phyloP scores from a whole-genome alignment of 768 basidiomycete genomes.

The Naganishia antarctica region DNA sequence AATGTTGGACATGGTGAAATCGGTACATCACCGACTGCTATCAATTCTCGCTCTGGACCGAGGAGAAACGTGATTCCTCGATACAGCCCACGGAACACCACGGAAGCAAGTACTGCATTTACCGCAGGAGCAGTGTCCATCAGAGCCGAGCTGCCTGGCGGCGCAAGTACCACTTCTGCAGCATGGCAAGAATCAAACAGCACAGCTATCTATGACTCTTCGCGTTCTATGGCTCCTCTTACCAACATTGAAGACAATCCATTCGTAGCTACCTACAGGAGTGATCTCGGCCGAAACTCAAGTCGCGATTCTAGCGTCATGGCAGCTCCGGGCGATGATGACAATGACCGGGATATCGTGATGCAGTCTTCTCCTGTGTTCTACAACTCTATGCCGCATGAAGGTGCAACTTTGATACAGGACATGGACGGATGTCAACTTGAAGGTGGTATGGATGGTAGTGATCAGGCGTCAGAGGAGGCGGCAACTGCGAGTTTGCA shows the following conservation, averaged over 20 bases:
- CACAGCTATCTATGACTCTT: background rate
- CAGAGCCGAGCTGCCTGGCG: background rate
- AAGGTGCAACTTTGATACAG: background rate
- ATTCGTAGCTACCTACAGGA: background rate
- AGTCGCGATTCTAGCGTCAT: background rate
- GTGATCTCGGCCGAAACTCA: background rate
- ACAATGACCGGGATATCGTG: background rate
- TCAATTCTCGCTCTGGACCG: background rate
- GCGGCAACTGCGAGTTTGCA: too few species aligned
- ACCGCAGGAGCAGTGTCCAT: background rate
- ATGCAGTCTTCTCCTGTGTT: background rate
- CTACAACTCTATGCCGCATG: background rate
- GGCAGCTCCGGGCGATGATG: background rate
- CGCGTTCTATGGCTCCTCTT: background rate
- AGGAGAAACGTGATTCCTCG: background rate
- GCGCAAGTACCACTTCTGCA: background rate
- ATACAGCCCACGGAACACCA: background rate
- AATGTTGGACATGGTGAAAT: too few species aligned
- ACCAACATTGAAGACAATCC: background rate
- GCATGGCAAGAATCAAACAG: background rate
- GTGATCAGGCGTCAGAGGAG: background rate
- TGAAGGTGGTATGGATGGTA: background rate
- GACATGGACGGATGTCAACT: conserved; percentile 9
- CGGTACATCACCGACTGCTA: too few species aligned
- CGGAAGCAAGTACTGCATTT: background rate